Evolutionary conservation across 352 stramenopile genomes (phyloP).

Genomic region (Pythium sp.): DNA sequence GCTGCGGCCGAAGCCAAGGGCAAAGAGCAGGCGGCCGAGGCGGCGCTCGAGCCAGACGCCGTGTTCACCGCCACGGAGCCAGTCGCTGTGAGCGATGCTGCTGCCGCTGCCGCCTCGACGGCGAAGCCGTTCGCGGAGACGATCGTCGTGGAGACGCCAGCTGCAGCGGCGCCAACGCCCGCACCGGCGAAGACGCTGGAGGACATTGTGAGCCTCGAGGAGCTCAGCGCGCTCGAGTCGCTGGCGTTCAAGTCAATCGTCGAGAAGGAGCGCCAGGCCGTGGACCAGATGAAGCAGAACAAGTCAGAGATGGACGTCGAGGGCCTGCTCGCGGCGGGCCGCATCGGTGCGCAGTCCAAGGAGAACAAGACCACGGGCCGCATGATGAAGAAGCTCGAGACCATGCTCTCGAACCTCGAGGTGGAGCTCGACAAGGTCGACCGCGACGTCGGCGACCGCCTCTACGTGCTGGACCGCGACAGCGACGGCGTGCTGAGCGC

Average conservation of each 20-base stretch:
- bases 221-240: slow-evolving; percentile 78
- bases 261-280: slow-evolving; percentile 80
- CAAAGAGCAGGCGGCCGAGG: slow-evolving; percentile 24
- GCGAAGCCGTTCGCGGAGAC: slow-evolving; percentile 18
- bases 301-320: slow-evolving; percentile 90
- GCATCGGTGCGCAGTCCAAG: slow-evolving; percentile 70
- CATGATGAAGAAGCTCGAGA: slow-evolving; percentile 92
- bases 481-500: slow-evolving; percentile 93
- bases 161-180: slow-evolving; percentile 18
- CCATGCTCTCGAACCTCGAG: slow-evolving; percentile 94
- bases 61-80: slow-evolving; percentile 2
- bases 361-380: slow-evolving; percentile 89
- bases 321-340: slow-evolving; percentile 67
- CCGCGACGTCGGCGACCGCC: slow-evolving; percentile 95
- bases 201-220: slow-evolving; percentile 79
- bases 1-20: slow-evolving; percentile 31
- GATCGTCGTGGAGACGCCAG: slow-evolving; percentile 6
- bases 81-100: background rate
- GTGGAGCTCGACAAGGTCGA: slow-evolving; percentile 94
- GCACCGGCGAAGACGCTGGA: slow-evolving; percentile 50
- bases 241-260: slow-evolving; percentile 86
- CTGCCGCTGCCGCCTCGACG: background rate
- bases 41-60: slow-evolving; percentile 1
- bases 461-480: slow-evolving; percentile 98
- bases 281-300: slow-evolving; percentile 85